Conservation (phyloP, 441 rosid genomes). For the Omphalea diandra region DNA sequence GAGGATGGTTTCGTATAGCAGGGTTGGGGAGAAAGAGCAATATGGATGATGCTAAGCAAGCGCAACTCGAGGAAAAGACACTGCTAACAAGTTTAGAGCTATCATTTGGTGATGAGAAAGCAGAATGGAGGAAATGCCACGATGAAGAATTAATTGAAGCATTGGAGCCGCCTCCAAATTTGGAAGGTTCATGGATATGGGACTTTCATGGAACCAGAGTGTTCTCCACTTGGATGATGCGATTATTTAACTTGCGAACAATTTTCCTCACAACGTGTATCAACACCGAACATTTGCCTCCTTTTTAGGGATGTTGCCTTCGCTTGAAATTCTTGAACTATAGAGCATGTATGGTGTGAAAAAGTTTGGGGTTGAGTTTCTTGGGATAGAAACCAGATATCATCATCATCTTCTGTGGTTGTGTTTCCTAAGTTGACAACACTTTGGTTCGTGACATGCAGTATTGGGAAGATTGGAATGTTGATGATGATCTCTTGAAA, state of each 20-base stretch:
- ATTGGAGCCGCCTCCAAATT: conserved; percentile 12
- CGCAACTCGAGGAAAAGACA: conserved; percentile 20
- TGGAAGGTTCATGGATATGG: neutral
- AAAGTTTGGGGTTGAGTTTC: conserved; percentile 14
- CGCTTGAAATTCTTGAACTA: conserved; percentile 1
- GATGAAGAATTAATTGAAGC: conserved; percentile 19
- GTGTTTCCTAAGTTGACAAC: conserved; percentile 17
- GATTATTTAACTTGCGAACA: neutral
- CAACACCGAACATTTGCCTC: conserved; percentile 19
- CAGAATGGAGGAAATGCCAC: neutral
- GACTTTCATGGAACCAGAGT: neutral
- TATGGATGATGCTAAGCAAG: conserved; percentile 11
- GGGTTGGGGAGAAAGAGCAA: conserved; percentile 8
- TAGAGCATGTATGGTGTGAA: neutral
- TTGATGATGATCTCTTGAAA: no score
- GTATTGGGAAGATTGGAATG: conserved; percentile 28
- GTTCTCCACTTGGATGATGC: conserved; percentile 10
- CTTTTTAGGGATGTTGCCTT: conserved; percentile 25
- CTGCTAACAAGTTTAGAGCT: conserved; percentile 5
- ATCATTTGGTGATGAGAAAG: neutral
- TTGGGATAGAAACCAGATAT: conserved; percentile 1
- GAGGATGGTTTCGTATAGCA: no score
- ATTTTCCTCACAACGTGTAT: neutral
- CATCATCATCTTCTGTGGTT: conserved; percentile 6
- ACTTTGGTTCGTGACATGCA: neutral